Percentiles rank a stretch among this genome's conserved stretches.
phyloP scores from a whole-genome alignment of 495 filamentous ascomycete genomes.

The Neurospora sp. region DNA sequence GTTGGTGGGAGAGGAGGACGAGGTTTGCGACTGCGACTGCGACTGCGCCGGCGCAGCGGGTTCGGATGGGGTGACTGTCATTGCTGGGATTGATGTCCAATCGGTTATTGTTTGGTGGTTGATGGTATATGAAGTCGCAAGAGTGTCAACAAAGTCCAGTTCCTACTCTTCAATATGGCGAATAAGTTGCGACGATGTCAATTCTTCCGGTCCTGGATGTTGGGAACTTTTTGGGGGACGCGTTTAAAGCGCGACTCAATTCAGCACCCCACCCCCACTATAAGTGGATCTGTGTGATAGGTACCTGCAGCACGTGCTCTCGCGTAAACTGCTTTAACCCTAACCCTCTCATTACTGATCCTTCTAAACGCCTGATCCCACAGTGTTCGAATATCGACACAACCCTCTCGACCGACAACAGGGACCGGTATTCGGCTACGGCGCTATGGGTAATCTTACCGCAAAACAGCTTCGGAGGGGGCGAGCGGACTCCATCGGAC shows the following conservation, averaged over 20 bases:
- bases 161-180: neutral
- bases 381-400: neutral
- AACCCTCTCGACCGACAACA: neutral
- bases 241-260: neutral
- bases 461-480: neutral
- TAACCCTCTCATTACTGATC: neutral
- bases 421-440: neutral
- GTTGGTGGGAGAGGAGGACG: neutral
- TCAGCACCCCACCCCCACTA: constrained; percentile 1
- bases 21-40: neutral
- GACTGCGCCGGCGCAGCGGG: neutral
- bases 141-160: neutral
- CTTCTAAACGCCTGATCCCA: neutral
- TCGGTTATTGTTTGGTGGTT: neutral
- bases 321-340: neutral
- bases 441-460: neutral
- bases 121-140: neutral
- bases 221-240: neutral
- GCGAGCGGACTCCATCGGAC: neutral
- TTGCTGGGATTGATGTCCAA: neutral
- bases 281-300: neutral
- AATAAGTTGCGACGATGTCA: neutral
- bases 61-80: constrained; percentile 8
- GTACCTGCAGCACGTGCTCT: neutral
- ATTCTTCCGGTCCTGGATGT: neutral